These are phyloP conservation scores for Botrytis paeoniae DNA, from an alignment of 2,329 filamentous ascomycete species.

Conservation along the genomic window DNA sequence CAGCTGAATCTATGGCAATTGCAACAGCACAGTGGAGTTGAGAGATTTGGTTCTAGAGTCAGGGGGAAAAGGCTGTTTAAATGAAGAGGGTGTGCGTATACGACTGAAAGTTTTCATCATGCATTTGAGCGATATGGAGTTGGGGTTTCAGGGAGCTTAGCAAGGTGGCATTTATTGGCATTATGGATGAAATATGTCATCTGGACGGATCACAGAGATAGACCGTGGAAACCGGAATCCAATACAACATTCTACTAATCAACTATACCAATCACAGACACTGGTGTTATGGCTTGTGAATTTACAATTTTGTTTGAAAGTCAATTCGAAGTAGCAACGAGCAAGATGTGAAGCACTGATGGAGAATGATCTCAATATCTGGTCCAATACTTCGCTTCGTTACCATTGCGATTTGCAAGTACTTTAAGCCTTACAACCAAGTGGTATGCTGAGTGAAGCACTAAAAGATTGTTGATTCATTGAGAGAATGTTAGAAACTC, in stretches of 20 bases:
- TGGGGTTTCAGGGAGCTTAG: background rate
- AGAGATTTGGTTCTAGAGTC: conserved; percentile 48
- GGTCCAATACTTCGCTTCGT: background rate
- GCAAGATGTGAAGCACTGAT: background rate
- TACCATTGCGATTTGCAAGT: background rate
- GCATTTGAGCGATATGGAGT: conserved; percentile 11
- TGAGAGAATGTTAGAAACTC: background rate
- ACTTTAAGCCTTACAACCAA: background rate
- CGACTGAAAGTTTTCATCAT: background rate
- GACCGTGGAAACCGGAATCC: background rate
- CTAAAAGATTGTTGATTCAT: background rate
- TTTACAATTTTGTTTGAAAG: background rate
- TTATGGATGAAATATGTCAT: conserved; percentile 41
- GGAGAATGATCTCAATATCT: background rate
- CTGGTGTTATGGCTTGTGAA: background rate
- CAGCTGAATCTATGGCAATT: conserved; percentile 59
- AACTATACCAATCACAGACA: background rate
- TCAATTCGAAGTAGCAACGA: background rate
- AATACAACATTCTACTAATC: background rate
- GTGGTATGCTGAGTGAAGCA: background rate
- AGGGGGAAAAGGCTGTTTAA: conserved; percentile 37
- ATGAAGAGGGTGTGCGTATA: conserved; percentile 22
- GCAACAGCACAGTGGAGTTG: conserved; percentile 57
- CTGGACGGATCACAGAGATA: background rate
- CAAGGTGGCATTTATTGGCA: background rate